Evolutionary conservation across 805 yeast species (phyloP).

Genomic region (Suhomyces emberorum): DNA sequence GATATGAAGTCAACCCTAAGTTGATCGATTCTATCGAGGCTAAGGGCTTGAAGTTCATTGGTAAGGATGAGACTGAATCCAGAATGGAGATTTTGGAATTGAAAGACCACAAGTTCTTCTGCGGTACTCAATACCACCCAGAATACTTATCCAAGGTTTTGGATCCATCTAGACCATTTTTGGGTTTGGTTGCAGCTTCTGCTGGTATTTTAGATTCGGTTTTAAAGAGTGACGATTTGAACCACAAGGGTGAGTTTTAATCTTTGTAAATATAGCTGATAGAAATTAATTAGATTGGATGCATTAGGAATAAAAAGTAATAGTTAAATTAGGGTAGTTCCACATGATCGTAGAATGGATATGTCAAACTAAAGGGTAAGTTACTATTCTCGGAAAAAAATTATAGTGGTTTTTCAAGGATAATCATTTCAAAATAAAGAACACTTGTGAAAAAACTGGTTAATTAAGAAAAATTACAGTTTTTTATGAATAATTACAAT

Average conservation of each 20-base stretch:
- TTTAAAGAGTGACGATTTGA: constrained; percentile 44
- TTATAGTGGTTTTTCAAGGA: too few species aligned
- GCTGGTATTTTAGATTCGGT: constrained; percentile 76
- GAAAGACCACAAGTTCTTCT: constrained; percentile 82
- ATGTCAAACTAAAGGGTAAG: too few species aligned
- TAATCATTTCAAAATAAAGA: too few species aligned
- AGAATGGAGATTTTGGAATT: constrained; percentile 95
- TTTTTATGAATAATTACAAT: too few species aligned
- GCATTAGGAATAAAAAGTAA: too few species aligned
- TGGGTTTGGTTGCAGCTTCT: constrained; percentile 94
- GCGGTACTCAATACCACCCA: constrained; percentile 98
- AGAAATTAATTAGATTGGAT: too few species aligned
- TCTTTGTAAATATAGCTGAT: constrained; percentile 5
- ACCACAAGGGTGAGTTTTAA: constrained; percentile 43
- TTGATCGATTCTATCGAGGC: constrained; percentile 67
- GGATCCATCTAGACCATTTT: constrained; percentile 94
- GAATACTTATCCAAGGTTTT: constrained; percentile 95
- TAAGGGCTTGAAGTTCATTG: constrained; percentile 83
- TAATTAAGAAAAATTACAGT: too few species aligned
- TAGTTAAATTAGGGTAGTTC: too few species aligned
- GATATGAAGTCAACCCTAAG: constrained; percentile 94
- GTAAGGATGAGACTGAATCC: constrained; percentile 83
- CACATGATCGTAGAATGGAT: too few species aligned
- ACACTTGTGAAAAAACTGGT: too few species aligned
- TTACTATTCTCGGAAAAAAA: too few species aligned